phyloP scores from a whole-genome alignment of 768 basidiomycete species.

The Phylloporus arenicola region DNA sequence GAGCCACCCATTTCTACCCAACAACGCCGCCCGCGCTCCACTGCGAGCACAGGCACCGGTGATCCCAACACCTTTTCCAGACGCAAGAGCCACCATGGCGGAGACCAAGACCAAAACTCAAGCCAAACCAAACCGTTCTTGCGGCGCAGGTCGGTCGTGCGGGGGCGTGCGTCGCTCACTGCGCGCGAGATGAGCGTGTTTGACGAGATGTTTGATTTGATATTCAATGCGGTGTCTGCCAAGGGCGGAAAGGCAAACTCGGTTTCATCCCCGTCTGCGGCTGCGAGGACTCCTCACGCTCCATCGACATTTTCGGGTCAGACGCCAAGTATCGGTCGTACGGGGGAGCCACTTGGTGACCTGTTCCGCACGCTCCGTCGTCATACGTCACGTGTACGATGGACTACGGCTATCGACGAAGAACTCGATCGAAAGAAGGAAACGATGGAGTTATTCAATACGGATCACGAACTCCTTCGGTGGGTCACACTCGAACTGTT shows the following conservation, averaged over 20 bases:
- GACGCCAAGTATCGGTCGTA: constrained; percentile 14
- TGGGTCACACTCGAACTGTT: constrained; percentile 75
- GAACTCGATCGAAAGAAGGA: constrained; percentile 66
- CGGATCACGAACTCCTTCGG: constrained; percentile 63
- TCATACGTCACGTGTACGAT: constrained; percentile 44
- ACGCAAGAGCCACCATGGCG: not conserved
- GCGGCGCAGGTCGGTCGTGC: constrained; percentile 9
- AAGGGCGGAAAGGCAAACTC: constrained; percentile 12
- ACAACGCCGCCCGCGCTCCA: constrained; percentile 12
- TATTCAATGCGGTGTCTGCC: constrained; percentile 51
- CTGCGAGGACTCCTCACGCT: not conserved
- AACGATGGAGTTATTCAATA: constrained; percentile 62
- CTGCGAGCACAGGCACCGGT: not conserved
- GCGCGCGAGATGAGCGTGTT: constrained; percentile 61
- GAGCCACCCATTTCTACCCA: constrained; percentile 20
- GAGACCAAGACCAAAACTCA: not conserved
- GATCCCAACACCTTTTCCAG: not conserved
- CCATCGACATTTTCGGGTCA: not conserved
- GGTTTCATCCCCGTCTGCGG: constrained; percentile 1
- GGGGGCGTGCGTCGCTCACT: constrained; percentile 54
- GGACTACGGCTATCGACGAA: constrained; percentile 48
- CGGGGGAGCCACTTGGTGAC: constrained; percentile 34
- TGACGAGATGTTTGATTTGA: constrained; percentile 68
- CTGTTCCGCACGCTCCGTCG: constrained; percentile 53
- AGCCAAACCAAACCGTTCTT: not conserved